A percentile compares a stretch with the other conserved stretches of the same genome.
These are phyloP conservation scores for Microcyclosporella mali DNA, from an alignment of 2,329 filamentous ascomycete species.

Conservation along the genomic window DNA sequence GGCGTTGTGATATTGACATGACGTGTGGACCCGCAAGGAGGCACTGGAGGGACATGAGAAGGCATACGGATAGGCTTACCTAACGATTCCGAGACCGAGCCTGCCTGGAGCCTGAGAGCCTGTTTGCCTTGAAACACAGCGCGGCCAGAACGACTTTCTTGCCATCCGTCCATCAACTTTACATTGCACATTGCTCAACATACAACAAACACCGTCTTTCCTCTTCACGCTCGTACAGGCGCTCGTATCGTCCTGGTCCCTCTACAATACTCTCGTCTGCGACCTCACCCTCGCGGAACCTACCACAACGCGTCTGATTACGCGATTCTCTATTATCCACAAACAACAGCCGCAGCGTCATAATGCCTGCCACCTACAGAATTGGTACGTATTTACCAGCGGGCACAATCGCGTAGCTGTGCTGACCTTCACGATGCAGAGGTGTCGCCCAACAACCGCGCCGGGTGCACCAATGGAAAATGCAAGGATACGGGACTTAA, in stretches of 20 bases:
- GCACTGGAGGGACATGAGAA: too few relatives aligned
- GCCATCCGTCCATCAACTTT: too few relatives aligned
- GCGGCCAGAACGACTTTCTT: not conserved
- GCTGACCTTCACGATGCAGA: conserved; percentile 46
- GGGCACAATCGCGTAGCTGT: not conserved
- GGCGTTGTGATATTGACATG: not conserved
- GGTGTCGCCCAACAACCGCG: conserved; percentile 62
- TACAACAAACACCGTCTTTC: too few relatives aligned
- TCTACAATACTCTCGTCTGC: too few relatives aligned
- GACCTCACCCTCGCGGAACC: not conserved
- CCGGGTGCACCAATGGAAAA: conserved; percentile 63
- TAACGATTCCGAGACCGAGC: not conserved
- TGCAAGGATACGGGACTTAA: conserved; percentile 68
- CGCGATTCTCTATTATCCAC: not conserved
- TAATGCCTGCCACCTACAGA: conserved; percentile 15
- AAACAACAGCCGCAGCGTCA: not conserved
- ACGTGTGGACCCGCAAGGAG: too few relatives aligned
- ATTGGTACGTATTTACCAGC: conserved; percentile 8
- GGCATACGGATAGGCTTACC: too few relatives aligned
- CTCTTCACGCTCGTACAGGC: too few relatives aligned
- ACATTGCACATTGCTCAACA: too few relatives aligned
- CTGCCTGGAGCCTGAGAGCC: not conserved
- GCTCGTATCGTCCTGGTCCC: too few relatives aligned
- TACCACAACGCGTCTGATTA: not conserved
- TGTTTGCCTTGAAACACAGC: not conserved